Percentiles rank a stretch among this genome's conserved stretches.
phyloP scores from a whole-genome alignment of 129 eudicot species.

The Ambrosia artemisiifolia region DNA sequence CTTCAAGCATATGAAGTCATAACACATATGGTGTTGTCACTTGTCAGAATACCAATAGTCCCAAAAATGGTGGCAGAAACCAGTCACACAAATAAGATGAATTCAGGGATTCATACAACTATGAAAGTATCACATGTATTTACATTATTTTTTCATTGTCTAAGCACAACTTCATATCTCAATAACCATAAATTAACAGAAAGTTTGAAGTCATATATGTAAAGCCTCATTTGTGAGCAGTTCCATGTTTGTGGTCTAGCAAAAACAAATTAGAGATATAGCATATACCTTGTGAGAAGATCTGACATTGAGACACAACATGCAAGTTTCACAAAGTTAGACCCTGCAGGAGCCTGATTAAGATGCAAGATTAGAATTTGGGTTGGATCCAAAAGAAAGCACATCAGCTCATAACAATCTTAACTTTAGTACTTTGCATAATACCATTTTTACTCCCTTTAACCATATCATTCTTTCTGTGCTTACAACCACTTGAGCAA shows the following conservation, averaged over 20 bases:
- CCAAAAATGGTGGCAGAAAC: background rate
- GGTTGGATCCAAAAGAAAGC: slow-evolving; percentile 29
- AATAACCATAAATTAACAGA: background rate
- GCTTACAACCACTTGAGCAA: no score
- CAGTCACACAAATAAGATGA: slow-evolving; percentile 5
- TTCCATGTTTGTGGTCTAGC: background rate
- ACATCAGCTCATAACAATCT: no score
- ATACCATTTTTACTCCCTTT: no score
- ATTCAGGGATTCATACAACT: background rate
- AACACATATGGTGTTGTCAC: background rate
- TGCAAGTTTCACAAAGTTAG: slow-evolving; percentile 74
- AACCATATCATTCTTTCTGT: no score
- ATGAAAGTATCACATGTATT: background rate
- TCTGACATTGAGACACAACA: slow-evolving; percentile 78
- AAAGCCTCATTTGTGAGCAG: background rate
- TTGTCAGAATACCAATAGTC: background rate
- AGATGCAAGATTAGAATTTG: slow-evolving; percentile 12
- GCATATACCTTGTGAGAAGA: slow-evolving; percentile 78
- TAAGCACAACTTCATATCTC: slow-evolving; percentile 4
- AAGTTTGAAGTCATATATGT: background rate
- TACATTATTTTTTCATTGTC: slow-evolving; percentile 4
- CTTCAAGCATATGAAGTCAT: background rate
- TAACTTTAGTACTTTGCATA: no score
- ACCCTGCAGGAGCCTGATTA: slow-evolving; percentile 56
- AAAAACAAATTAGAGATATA: slow-evolving; percentile 19